phyloP scores from a whole-genome alignment of 257 asterid genomes.

The Gentiana straminea region DNA sequence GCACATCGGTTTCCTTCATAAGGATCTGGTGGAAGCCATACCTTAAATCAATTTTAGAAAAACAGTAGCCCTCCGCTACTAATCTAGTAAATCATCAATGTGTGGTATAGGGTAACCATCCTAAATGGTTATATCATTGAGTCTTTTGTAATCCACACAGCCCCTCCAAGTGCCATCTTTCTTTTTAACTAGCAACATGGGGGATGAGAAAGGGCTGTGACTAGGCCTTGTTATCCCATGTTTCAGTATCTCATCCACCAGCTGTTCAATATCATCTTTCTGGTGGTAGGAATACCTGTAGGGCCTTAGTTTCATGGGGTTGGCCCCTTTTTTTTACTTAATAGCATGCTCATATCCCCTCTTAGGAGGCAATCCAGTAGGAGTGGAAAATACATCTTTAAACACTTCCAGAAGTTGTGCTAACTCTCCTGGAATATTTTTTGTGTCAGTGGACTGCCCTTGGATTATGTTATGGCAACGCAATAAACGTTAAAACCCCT shows the following conservation, averaged over 20 bases:
- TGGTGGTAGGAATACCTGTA: slow-evolving; percentile 6
- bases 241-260: background rate
- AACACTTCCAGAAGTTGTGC: too few relatives aligned
- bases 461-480: too few relatives aligned
- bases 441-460: too few relatives aligned
- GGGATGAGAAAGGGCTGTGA: too few relatives aligned
- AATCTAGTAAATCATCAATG: slow-evolving; percentile 6
- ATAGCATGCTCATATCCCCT: too few relatives aligned
- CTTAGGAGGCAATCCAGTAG: too few relatives aligned
- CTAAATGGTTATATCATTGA: background rate
- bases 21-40: too few relatives aligned
- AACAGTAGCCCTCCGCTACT: background rate
- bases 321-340: background rate
- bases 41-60: slow-evolving; percentile 6
- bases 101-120: slow-evolving; percentile 9
- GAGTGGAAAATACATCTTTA: too few relatives aligned
- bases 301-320: background rate
- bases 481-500: too few relatives aligned
- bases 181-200: too few relatives aligned
- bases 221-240: background rate
- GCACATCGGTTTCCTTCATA: background rate
- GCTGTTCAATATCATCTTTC: background rate
- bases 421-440: too few relatives aligned
- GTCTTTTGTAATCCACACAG: background rate
- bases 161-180: background rate